Evolutionary conservation across 2,329 filamentous ascomycete species (phyloP).

Genomic region (Grosmannia serpens): DNA sequence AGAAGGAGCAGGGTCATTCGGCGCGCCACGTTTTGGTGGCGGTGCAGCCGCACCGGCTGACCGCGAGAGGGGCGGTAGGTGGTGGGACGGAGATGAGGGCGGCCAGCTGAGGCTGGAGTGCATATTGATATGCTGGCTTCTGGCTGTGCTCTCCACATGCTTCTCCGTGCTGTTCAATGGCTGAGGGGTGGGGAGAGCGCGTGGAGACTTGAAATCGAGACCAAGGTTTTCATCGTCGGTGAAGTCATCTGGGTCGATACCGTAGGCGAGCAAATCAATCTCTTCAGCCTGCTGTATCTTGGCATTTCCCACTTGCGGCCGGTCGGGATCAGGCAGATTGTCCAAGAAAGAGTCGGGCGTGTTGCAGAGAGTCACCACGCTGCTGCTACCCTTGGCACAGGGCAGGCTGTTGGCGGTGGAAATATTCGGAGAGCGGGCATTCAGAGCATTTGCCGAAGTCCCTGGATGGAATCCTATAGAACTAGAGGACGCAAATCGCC

Average conservation of each 20-base stretch:
- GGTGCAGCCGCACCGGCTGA: constrained; percentile 7
- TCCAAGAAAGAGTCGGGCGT: constrained; percentile 14
- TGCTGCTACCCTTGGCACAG: background rate
- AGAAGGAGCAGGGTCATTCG: constrained; percentile 19
- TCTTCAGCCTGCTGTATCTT: background rate
- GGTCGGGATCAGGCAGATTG: constrained; percentile 4
- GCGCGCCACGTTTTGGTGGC: constrained; percentile 31
- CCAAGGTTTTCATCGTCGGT: constrained; percentile 72
- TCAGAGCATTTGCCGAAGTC: constrained; percentile 16
- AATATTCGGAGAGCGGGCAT: constrained; percentile 23
- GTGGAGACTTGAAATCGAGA: constrained; percentile 52
- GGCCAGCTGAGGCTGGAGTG: constrained; percentile 39
- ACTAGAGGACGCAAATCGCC: background rate
- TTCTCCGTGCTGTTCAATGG: constrained; percentile 3
- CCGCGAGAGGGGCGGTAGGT: constrained; percentile 23
- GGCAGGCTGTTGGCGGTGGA: constrained; percentile 8
- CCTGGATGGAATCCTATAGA: constrained; percentile 3
- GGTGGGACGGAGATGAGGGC: constrained; percentile 42
- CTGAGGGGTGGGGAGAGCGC: constrained; percentile 28
- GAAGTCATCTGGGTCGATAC: constrained; percentile 67
- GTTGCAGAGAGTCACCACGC: constrained; percentile 7
- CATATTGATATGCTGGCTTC: background rate
- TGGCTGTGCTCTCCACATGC: background rate
- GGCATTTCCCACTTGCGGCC: background rate
- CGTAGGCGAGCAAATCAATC: constrained; percentile 1